Evolutionary conservation across 148 eudicot species (phyloP), one percentile per base, ranked within the genome.

Genomic region (Silene conica): DNA sequence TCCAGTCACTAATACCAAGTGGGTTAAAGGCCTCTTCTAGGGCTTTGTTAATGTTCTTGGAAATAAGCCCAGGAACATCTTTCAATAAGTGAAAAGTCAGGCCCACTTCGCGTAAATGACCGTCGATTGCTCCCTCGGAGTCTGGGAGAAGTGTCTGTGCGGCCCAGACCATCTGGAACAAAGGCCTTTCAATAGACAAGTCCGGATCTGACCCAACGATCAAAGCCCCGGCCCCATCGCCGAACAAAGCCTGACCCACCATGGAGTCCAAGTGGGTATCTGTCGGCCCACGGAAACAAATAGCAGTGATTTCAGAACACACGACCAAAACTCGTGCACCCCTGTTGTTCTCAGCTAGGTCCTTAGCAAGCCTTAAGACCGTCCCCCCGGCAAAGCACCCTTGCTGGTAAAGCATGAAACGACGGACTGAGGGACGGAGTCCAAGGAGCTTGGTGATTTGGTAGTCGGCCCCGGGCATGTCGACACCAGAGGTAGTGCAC

Each of bases 401-500:
- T 12, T 82, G 85, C 15, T 84, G 87, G 83, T 84, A 84, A 68
- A 84, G 76, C 87, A 84, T 84, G 81, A 76, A 82, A 1, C 87
- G 81, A 57, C 77, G 77, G 8, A 85, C 87, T 1, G 87, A 85
- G 12, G 87, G 87, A 10, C 80, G 76, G 19, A 85, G 85, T 7
- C 87, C 87, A 0, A 85, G 81, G 77, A 85, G 85, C 73, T 85
- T 85, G 54, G 85, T 79, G 70, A 85, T 85, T 75, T 85, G 87
- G 79, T 85, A 85, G 63, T 85, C 87, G 6, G 87, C 87, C 5
- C 87, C 87, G 2, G 87, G 87, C 87, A 85, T 85, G 81, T 82
- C 87, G n/a, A 85, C 83, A 6, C 87, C 85, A 2, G 85, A 82
- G 41, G 85, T 82, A 28, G 87, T 85, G 81, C 87, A 85, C 77